Evolutionary conservation across 345 rosid genomes (phyloP), one percentile per base, ranked within the genome.

Genomic region (Citrus cavaleriei): DNA sequence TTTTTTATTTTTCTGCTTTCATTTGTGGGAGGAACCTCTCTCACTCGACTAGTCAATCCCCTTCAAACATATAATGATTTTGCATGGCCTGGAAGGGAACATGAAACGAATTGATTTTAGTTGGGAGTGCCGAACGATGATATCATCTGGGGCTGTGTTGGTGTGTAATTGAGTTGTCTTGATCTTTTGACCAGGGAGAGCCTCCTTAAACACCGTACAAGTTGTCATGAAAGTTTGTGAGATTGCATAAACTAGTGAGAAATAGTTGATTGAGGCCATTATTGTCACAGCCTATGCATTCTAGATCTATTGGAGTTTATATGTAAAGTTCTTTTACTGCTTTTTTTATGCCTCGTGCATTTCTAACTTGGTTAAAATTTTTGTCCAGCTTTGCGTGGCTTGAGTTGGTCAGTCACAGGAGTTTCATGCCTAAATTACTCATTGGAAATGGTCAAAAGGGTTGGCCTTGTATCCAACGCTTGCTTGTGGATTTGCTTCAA

Each of bases 391-490:
- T 90, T 91, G 99, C 94, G 49, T 96, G 99, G 98, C 93, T 96
- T 51, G 98, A 94, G 85, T 86, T 96, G 85, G 95, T 94, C 60
- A 93, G 98, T 80, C 98, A 96, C 81, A 89, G 98, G 87, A 93
- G 95, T 86, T 96, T 96, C 87, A 88, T 96, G 99, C 99, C 99
- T 22, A 96, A 94, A 84, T 81, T 96, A 80, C 97, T 96, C 49
- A 89, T 88, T 5, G 92, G 90, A 77, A 91, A 92, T 86, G 89
- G 85, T 62, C 99, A 91, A 83, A 96, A 93, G 86, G 98, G 99
- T 58, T 96, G 99, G 99, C 93, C 97, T 57, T 90, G 84, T 84
- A 87, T 93, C 58, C 99, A 96, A 81, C 93, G 90, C 19, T 79
- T 96, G 90, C 90, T 96, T 73, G 95, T 96, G 34, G 98, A 91